Conservation (phyloP, 208 protist genomes). For the Tritrichomonas foetus region DNA sequence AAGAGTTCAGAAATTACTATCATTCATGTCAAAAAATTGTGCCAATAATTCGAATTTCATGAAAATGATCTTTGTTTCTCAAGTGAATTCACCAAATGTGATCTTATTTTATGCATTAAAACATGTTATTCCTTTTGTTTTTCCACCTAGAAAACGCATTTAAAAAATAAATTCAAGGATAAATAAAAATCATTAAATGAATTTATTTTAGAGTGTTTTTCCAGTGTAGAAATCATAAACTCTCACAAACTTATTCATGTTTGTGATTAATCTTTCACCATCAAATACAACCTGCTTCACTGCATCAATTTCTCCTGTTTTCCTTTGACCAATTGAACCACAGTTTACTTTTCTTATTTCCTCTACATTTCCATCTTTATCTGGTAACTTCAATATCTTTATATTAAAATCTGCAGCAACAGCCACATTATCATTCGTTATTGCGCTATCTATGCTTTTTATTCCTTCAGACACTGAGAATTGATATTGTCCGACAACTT, state of each 20-base stretch:
- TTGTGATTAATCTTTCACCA: conserved; percentile 30
- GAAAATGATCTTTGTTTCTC: too few species aligned
- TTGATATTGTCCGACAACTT: neutral
- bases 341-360: neutral
- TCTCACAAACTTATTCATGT: neutral
- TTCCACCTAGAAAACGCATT: too few species aligned
- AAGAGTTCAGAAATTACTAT: too few species aligned
- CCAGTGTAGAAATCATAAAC: conserved; percentile 37
- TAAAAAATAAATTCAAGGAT: too few species aligned
- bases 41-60: too few species aligned
- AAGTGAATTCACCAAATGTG: too few species aligned
- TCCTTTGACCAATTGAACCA: neutral
- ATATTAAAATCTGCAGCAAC: neutral
- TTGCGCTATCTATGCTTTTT: neutral
- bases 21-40: too few species aligned
- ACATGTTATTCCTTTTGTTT: too few species aligned
- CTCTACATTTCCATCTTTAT: too few species aligned
- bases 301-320: neutral
- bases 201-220: neutral
- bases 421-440: neutral
- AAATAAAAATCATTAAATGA: neutral
- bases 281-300: conserved; percentile 9
- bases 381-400: neutral
- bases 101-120: too few species aligned
- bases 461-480: neutral